phyloP scores from a whole-genome alignment of 2,329 filamentous ascomycete genomes.

The Sporothrix protearum region DNA sequence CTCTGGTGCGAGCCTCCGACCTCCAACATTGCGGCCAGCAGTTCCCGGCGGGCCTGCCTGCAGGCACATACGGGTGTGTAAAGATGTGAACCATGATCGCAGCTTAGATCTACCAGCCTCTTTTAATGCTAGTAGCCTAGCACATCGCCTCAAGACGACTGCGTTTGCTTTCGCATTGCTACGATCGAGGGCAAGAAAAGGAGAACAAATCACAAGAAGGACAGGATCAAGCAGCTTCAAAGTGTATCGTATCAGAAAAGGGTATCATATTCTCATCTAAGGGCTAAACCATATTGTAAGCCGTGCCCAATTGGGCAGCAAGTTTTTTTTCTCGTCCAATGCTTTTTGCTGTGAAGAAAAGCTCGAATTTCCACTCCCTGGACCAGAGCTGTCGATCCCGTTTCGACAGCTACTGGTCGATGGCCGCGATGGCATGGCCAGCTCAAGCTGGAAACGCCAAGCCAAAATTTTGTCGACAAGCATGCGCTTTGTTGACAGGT shows the following conservation, averaged over 20 bases:
- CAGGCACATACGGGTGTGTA: slow-evolving; percentile 48
- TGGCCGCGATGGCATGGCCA: background rate
- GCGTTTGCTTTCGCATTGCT: slow-evolving; percentile 46
- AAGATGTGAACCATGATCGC: slow-evolving; percentile 52
- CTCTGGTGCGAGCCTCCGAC: background rate
- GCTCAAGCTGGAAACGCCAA: slow-evolving; percentile 22
- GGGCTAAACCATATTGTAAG: background rate
- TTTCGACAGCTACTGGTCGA: background rate
- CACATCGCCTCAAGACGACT: slow-evolving; percentile 54
- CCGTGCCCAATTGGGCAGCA: background rate
- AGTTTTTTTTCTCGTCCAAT: background rate
- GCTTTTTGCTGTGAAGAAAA: background rate
- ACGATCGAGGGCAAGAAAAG: background rate
- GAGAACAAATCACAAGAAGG: background rate
- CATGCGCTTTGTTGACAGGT: slow-evolving; percentile 32
- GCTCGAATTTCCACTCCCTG: background rate
- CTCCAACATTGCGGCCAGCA: slow-evolving; percentile 32
- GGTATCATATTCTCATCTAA: background rate
- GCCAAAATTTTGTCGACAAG: slow-evolving; percentile 24
- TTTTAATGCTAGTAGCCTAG: slow-evolving; percentile 56
- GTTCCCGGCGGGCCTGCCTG: slow-evolving; percentile 47
- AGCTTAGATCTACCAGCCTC: slow-evolving; percentile 53
- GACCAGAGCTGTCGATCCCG: no score
- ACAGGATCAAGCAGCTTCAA: no score
- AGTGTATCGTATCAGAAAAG: background rate